Conservation (phyloP, 2,329 filamentous ascomycete species). For the Diaporthe sp. region DNA sequence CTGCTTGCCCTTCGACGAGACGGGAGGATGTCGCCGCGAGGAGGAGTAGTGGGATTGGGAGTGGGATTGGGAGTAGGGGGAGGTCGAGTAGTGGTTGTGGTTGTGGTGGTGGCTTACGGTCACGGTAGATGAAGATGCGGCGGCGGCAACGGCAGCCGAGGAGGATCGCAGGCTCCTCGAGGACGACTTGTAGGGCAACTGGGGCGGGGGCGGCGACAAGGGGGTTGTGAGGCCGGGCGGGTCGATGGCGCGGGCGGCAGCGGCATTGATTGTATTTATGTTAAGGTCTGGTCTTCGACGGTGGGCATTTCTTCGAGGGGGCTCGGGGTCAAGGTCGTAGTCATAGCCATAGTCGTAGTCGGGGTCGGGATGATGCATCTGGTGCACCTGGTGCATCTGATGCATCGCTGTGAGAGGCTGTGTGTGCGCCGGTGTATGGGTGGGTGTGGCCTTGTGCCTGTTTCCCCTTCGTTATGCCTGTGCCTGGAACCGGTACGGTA, state of each 20-base stretch:
- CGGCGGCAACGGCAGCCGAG: constrained; percentile 33
- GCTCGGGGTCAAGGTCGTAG: constrained; percentile 11
- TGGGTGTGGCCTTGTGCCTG: too few relatives aligned
- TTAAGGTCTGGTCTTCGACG: constrained; percentile 53
- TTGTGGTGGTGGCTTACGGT: constrained; percentile 11
- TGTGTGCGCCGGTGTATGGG: background rate
- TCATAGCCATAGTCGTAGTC: constrained; percentile 23
- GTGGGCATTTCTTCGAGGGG: constrained; percentile 36
- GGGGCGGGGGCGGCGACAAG: constrained; percentile 33
- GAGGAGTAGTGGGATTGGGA: background rate
- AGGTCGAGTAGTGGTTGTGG: constrained; percentile 42
- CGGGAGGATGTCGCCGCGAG: constrained; percentile 43
- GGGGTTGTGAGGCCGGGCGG: constrained; percentile 31
- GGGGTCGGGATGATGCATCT: constrained; percentile 27
- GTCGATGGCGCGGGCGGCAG: constrained; percentile 28
- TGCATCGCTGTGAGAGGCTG: constrained; percentile 14
- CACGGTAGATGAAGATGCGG: constrained; percentile 32
- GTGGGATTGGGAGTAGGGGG: constrained; percentile 33
- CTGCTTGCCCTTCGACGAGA: constrained; percentile 47
- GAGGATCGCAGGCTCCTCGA: constrained; percentile 34
- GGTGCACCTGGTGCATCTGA: constrained; percentile 30
- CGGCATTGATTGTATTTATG: constrained; percentile 46
- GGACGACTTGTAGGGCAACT: constrained; percentile 39
- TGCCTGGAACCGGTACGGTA: too few relatives aligned
- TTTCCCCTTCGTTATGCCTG: too few relatives aligned